Base-by-base conservation (phyloP, 2,329 filamentous ascomycete species). In the Ramichloridium luteum region DNA sequence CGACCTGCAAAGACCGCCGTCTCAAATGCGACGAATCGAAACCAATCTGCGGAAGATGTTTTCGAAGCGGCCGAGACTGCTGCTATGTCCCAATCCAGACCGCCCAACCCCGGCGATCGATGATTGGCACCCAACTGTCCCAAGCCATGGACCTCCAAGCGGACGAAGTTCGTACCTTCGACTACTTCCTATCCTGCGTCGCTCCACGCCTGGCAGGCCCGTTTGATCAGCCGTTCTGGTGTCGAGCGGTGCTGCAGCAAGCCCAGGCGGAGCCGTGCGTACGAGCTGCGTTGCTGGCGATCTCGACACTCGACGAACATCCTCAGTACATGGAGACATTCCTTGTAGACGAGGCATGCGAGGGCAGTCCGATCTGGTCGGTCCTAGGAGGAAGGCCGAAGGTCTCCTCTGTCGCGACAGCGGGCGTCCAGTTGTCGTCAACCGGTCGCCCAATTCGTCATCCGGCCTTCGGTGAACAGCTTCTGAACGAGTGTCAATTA, bases 21-120 rank as follows among this genome's bases (percentile, higher is more conserved):
- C 60, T 72, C 32, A 72, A 72, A 45, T 73, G 68, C 43, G 67
- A 70, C 39, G 67, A 72, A 49, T 49, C 47, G 12, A 68, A 61
- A 28, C 68, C 68, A 1, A 53, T 50, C 18, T 73, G 70, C 39
- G 44, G 58, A 12, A 62, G 65, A 31, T 73, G 69, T 42, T 58
- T 57, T 18, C 65, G 61, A 33, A 70, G 66, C 2, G 65, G 68
- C 4, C 60, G 68, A 31, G 60, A 56, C 38, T 73, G 69, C 43
- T 67, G 70, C 44, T 68, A 68, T 35, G 71, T 72, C 32, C 34
- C 31, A 22, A 25, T 14, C 4, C 17, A 31, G 20, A 25, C 23
- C 14, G 5, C 28, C 17, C n/a, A 13, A 31, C 12, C 16, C 17
- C 15, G 10, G 23, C 17, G 20, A 8, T 6, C 10, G 11, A 25